Conservation (phyloP, 2,329 filamentous ascomycete genomes). For the Pleurostoma richardsiae region DNA sequence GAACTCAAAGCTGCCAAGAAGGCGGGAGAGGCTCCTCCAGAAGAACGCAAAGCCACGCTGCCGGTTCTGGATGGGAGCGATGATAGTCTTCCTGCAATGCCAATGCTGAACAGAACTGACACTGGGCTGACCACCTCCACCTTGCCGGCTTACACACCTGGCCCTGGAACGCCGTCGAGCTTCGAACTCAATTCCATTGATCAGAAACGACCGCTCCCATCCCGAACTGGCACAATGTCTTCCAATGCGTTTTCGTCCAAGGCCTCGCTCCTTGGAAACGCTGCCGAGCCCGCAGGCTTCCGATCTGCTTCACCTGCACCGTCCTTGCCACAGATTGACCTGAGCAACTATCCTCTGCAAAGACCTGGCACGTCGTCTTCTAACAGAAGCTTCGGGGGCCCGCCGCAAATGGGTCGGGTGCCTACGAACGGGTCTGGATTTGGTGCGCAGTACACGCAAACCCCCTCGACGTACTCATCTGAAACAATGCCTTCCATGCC, state of each 20-base stretch:
- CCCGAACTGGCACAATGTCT: constrained; percentile 22
- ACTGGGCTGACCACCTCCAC: constrained; percentile 44
- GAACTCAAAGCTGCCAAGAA: constrained; percentile 47
- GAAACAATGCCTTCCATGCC: constrained; percentile 19
- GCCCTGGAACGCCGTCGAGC: constrained; percentile 47
- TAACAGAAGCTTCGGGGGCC: constrained; percentile 15
- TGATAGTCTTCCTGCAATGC: constrained; percentile 53
- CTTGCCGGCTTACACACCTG: constrained; percentile 58
- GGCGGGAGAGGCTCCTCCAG: constrained; percentile 44
- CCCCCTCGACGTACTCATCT: constrained; percentile 16
- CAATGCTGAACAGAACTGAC: constrained; percentile 53
- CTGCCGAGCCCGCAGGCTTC: constrained; percentile 22
- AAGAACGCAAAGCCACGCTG: constrained; percentile 60
- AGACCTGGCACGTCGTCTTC: constrained; percentile 16
- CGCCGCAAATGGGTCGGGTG: constrained; percentile 15
- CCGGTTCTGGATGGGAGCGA: constrained; percentile 43
- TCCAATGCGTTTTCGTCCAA: constrained; percentile 18
- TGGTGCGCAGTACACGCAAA: constrained; percentile 14
- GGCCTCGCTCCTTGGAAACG: constrained; percentile 20
- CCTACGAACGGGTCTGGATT: constrained; percentile 16
- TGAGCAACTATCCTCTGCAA: constrained; percentile 11
- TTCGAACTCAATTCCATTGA: constrained; percentile 49
- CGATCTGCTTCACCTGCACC: constrained; percentile 20
- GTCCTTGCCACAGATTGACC: constrained; percentile 13
- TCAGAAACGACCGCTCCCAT: constrained; percentile 42